Conservation (phyloP, 1,284 basidiomycete species). For the Coniferiporia weirii region DNA sequence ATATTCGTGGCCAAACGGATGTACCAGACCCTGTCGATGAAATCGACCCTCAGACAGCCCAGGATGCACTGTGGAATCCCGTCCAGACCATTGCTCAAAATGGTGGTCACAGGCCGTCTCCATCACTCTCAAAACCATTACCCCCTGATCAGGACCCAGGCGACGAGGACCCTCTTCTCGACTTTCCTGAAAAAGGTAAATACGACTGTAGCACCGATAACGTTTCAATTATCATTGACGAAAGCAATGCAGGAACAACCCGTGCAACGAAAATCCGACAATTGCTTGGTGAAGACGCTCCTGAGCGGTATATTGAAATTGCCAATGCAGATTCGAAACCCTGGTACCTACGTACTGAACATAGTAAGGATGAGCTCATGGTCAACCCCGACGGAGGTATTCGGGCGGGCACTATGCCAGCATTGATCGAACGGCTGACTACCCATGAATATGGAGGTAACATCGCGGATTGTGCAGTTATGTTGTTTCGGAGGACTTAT, state of each 20-base stretch:
- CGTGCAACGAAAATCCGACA: slow-evolving; percentile 16
- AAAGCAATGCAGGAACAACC: neutral
- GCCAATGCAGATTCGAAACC: slow-evolving; percentile 47
- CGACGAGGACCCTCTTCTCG: slow-evolving; percentile 12
- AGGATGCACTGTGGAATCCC: neutral
- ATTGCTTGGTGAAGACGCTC: slow-evolving; percentile 16
- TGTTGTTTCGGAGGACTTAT: neutral
- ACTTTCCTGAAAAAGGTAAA: slow-evolving; percentile 13
- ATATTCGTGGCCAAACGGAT: slow-evolving; percentile 34
- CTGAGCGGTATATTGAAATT: slow-evolving; percentile 16
- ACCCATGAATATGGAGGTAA: slow-evolving; percentile 81
- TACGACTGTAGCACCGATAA: neutral
- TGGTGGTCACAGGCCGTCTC: slow-evolving; percentile 10
- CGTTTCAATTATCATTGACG: neutral
- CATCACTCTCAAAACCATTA: neutral
- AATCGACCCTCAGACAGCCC: neutral
- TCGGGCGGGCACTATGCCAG: slow-evolving; percentile 81
- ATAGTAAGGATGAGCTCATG: slow-evolving; percentile 74
- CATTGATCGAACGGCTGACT: slow-evolving; percentile 86
- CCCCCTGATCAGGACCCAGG: slow-evolving; percentile 1
- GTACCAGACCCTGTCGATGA: slow-evolving; percentile 3
- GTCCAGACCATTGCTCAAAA: neutral
- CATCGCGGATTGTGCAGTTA: slow-evolving; percentile 22
- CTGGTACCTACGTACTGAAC: slow-evolving; percentile 84
- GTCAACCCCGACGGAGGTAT: slow-evolving; percentile 82